phyloP scores from a whole-genome alignment of 495 filamentous ascomycete species.

The Trichocladium uniseriatum region DNA sequence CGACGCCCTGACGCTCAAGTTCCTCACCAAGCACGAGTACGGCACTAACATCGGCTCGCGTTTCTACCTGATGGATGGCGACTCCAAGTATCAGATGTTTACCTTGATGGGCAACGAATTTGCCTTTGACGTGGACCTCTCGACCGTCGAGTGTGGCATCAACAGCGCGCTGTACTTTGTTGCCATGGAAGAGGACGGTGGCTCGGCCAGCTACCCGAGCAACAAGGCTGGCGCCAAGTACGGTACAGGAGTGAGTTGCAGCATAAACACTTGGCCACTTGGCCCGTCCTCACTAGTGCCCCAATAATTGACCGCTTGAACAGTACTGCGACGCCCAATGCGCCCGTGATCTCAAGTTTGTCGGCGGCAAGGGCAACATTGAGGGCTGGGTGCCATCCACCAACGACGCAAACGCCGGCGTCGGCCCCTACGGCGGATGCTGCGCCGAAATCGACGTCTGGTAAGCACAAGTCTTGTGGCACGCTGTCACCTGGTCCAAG shows the following conservation, averaged over 20 bases:
- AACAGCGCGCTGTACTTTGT: constrained; percentile 53
- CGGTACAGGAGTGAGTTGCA: constrained; percentile 38
- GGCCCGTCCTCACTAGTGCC: too few relatives aligned
- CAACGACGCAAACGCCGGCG: constrained; percentile 48
- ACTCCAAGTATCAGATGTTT: constrained; percentile 50
- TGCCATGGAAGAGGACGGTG: constrained; percentile 49
- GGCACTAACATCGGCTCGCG: constrained; percentile 47
- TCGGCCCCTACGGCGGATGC: constrained; percentile 44
- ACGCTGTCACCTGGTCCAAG: too few relatives aligned
- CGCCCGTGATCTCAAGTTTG: constrained; percentile 45
- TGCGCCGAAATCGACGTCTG: constrained; percentile 68
- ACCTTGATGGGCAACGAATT: constrained; percentile 50
- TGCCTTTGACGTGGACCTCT: constrained; percentile 51
- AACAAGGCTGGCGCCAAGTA: constrained; percentile 55
- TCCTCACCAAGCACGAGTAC: constrained; percentile 49
- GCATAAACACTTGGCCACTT: too few relatives aligned
- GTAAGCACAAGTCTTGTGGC: constrained; percentile 16
- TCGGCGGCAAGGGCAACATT: constrained; percentile 48
- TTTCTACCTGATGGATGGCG: constrained; percentile 48
- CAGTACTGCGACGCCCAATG: constrained; percentile 52
- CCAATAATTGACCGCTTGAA: constrained; percentile 1
- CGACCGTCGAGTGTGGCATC: constrained; percentile 42
- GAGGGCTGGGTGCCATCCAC: constrained; percentile 36
- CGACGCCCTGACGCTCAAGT: constrained; percentile 43
- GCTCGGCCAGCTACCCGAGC: constrained; percentile 38